Evolutionary conservation across 169 alveolate species (phyloP).

Genomic region (Plasmodium malariae): DNA sequence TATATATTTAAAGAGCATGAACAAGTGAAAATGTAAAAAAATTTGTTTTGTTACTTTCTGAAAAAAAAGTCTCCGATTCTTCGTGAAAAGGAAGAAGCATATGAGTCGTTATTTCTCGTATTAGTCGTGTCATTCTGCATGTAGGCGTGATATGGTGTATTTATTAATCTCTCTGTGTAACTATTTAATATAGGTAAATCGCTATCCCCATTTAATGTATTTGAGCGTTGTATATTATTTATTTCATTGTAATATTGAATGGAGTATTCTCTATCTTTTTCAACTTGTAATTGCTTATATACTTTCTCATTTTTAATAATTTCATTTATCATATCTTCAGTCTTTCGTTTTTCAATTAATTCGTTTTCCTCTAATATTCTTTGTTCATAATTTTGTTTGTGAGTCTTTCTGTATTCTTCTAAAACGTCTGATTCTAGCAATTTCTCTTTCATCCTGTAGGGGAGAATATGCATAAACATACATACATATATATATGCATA

Average conservation of each 20-base stretch:
- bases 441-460: constrained; percentile 23
- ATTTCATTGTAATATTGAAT: constrained; percentile 61
- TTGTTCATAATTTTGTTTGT: constrained; percentile 60
- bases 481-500: neutral
- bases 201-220: neutral
- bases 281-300: constrained; percentile 64
- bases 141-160: constrained; percentile 29
- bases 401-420: constrained; percentile 48
- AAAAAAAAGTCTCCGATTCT: constrained; percentile 38
- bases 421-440: constrained; percentile 16
- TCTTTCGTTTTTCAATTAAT: constrained; percentile 15
- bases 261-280: constrained; percentile 71
- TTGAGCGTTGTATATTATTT: constrained; percentile 25
- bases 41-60: constrained; percentile 6
- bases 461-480: neutral
- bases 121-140: constrained; percentile 17
- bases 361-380: constrained; percentile 55
- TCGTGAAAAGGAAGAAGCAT: constrained; percentile 46
- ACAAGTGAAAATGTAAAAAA: too few species aligned
- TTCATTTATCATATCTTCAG: constrained; percentile 22
- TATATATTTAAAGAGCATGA: neutral
- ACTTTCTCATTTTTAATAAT: constrained; percentile 44
- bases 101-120: neutral
- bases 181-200: constrained; percentile 16
- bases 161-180: constrained; percentile 71